Base-by-base conservation (phyloP, 73 alveolate species). In the Effrenium voratum region DNA sequence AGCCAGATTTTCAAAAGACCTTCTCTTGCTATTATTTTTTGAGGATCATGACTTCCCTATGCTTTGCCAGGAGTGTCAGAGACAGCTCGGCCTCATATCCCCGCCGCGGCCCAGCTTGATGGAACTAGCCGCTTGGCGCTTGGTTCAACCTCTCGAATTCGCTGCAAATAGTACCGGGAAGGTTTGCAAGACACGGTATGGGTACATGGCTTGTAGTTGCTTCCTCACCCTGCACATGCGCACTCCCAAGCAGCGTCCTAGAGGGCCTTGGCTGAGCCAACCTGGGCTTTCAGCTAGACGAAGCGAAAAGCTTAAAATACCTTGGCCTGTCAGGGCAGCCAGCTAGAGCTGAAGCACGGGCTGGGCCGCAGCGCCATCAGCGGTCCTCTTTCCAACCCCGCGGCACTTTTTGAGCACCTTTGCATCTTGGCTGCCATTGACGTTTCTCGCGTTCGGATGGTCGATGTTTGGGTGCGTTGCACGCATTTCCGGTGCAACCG, bases 361-460 rank as follows among this genome's bases (percentile, higher is more conserved):
- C 75, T 90, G 85, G 96, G 96, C 55, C 96, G 96, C 41, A 90
- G 96, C 52, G 96, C 96, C 73, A 90, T 90, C 75, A 90, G 96
- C 52, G 19, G 72, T 5, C 75, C 70, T 5, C 50, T 90, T 55
- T 63, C 81, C 45, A 75, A 90, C 75, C 96, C 96, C 12, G 96
- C 96, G 26, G 68, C 96, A 43, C 52, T 90, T 43, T 90, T 90
- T 32, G 96, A 90, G 44, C 96, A 90, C 73, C 75, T 90, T 41
- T 90, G 96, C 49, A 0, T 55, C 96, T 70, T 16, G 41, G 73
- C 77, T 34, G 46, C 22, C 24, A 46, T 13, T 34, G 47, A 10
- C 81, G 34, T 70, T 26, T n/a, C 47, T 8, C 13, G 46, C 43
- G 44, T 22, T 36, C 81, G 22, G 46, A 36, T 34, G 46, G 81